Evolutionary conservation across 768 basidiomycete species (phyloP).

Genomic region (Coprinellus micaceus): DNA sequence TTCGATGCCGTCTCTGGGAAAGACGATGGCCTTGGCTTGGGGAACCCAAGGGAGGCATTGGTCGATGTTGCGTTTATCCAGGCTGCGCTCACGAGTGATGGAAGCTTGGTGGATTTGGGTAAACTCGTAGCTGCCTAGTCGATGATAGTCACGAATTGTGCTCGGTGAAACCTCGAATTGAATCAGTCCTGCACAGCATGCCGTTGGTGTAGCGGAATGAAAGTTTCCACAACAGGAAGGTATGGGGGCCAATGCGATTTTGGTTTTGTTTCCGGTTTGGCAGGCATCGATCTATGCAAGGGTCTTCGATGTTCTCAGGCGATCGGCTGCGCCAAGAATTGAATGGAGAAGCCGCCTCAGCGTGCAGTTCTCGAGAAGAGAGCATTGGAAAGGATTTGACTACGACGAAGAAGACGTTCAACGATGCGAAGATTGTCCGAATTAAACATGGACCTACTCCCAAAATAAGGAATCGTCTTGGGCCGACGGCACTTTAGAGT

Average conservation of each 20-base stretch:
- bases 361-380: not conserved
- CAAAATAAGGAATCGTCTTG: not conserved
- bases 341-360: not conserved
- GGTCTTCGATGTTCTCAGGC: not conserved
- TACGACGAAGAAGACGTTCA: not conserved
- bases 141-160: not conserved
- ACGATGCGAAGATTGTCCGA: not conserved
- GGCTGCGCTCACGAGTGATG: constrained; percentile 67
- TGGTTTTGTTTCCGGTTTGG: not conserved
- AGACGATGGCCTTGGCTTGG: constrained; percentile 45
- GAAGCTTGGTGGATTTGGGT: constrained; percentile 54
- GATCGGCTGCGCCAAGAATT: not conserved
- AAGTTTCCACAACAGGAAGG: not conserved
- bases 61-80: constrained; percentile 78
- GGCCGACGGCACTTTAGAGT: not conserved
- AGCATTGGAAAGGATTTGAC: not conserved
- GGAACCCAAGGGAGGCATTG: constrained; percentile 60
- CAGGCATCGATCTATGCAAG: not conserved
- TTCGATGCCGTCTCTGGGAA: constrained; percentile 49
- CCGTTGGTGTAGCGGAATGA: not conserved
- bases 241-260: not conserved
- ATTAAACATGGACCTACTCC: not conserved
- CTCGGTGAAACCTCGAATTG: not conserved
- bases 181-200: not conserved
- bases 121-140: constrained; percentile 22